Percentiles rank a stretch among this genome's conserved stretches.
These are phyloP conservation scores for Komagataella mondaviorum DNA, from an alignment of 805 yeast genomes.

Conservation along the genomic window DNA sequence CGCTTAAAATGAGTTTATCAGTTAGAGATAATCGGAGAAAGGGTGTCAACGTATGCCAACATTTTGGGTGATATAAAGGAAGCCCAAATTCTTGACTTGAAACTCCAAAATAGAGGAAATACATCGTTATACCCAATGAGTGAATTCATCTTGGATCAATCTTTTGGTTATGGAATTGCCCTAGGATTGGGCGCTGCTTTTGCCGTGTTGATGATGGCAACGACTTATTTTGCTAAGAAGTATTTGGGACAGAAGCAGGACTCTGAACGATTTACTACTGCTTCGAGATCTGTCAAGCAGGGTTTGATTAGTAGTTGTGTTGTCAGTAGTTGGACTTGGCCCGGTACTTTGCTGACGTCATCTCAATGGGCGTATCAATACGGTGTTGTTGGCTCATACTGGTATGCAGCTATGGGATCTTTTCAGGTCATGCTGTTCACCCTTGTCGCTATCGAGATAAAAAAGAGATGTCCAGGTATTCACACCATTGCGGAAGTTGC, in stretches of 20 bases:
- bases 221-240: constrained; percentile 21
- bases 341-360: constrained; percentile 13
- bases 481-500: constrained; percentile 27
- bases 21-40: not conserved
- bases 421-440: constrained; percentile 23
- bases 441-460: constrained; percentile 23
- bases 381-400: constrained; percentile 8
- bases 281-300: constrained; percentile 27
- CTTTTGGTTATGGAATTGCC: constrained; percentile 25
- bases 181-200: constrained; percentile 29
- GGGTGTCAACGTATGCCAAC: not conserved
- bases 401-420: constrained; percentile 18
- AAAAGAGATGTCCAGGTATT: constrained; percentile 25
- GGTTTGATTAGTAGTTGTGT: constrained; percentile 29
- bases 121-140: not conserved
- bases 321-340: constrained; percentile 25
- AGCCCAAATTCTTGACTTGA: not conserved
- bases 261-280: constrained; percentile 31
- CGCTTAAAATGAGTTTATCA: not conserved
- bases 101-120: not conserved
- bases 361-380: constrained; percentile 11
- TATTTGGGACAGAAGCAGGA: constrained; percentile 24
- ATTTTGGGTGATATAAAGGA: not conserved
- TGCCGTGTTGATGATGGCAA: constrained; percentile 25
- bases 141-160: constrained; percentile 14